A percentile compares a stretch with the other conserved stretches of the same genome.
phyloP scores from a whole-genome alignment of 1,139 yeast species.

The Nakaseomyces delphensis region DNA sequence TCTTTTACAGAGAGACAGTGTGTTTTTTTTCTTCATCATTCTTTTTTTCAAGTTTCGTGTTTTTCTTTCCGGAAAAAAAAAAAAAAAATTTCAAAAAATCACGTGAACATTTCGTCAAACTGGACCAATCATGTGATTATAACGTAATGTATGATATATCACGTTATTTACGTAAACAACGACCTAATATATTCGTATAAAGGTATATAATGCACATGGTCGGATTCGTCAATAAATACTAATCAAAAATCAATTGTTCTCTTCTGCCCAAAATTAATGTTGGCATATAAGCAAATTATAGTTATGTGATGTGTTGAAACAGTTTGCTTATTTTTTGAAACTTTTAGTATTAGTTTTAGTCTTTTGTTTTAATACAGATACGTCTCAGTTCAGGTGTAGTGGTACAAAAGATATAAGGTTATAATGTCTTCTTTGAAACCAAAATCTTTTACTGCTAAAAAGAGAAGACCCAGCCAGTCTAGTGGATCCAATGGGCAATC shows the following conservation, averaged over 20 bases:
- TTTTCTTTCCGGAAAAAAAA: neutral
- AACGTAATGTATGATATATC: neutral
- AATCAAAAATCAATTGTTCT: neutral
- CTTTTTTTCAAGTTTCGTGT: neutral
- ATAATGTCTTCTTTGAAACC: slow-evolving; percentile 2
- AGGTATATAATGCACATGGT: no score
- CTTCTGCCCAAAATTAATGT: neutral
- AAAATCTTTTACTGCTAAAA: slow-evolving; percentile 1
- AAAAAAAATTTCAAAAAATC: neutral
- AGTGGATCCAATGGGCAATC: neutral
- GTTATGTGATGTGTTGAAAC: no score
- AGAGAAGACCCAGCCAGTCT: slow-evolving; percentile 4
- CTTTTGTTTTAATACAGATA: no score
- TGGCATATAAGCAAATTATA: no score
- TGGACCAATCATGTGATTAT: neutral
- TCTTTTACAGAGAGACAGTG: neutral
- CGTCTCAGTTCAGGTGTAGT: neutral
- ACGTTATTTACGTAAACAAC: no score
- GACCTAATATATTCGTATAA: no score
- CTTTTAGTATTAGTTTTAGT: no score
- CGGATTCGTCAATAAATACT: no score
- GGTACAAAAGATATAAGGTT: neutral
- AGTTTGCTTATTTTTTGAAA: no score
- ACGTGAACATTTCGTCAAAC: neutral
- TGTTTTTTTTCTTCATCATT: neutral